These are phyloP conservation scores for Globisporangium cylindrosporum DNA, from an alignment of 352 stramenopile genomes.

Conservation along the genomic window DNA sequence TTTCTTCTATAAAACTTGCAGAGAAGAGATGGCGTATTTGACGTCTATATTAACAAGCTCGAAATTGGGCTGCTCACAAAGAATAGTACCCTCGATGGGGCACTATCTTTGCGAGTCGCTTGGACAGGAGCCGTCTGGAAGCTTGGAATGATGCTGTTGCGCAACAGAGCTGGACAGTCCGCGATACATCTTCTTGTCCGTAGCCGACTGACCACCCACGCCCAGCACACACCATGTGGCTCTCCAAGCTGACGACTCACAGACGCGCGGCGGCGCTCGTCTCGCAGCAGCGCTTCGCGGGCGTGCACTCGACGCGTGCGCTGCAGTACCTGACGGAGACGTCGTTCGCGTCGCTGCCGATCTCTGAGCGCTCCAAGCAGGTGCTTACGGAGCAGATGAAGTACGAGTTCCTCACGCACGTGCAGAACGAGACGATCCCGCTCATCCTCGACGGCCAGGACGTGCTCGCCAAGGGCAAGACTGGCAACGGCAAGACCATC, in stretches of 20 bases:
- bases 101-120: background rate
- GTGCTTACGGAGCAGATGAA: constrained; percentile 82
- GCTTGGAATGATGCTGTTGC: background rate
- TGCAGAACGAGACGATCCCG: constrained; percentile 88
- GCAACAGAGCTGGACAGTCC: constrained; percentile 1
- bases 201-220: background rate
- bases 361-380: constrained; percentile 54
- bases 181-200: constrained; percentile 3
- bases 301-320: constrained; percentile 14
- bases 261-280: constrained; percentile 7
- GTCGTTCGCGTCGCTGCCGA: constrained; percentile 47
- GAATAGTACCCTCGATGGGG: background rate
- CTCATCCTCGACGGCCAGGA: constrained; percentile 76
- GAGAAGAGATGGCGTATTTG: background rate
- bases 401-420: constrained; percentile 87
- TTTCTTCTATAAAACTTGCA: background rate
- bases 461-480: constrained; percentile 92
- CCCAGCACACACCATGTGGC: constrained; percentile 4
- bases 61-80: background rate
- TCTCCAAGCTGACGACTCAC: constrained; percentile 14
- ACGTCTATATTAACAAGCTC: background rate
- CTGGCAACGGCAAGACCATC: constrained; percentile 90
- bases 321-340: constrained; percentile 43
- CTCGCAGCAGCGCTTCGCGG: constrained; percentile 11
- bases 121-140: background rate